Evolutionary conservation across 306 rosid species (phyloP).

Genomic region (Sindora glabra): DNA sequence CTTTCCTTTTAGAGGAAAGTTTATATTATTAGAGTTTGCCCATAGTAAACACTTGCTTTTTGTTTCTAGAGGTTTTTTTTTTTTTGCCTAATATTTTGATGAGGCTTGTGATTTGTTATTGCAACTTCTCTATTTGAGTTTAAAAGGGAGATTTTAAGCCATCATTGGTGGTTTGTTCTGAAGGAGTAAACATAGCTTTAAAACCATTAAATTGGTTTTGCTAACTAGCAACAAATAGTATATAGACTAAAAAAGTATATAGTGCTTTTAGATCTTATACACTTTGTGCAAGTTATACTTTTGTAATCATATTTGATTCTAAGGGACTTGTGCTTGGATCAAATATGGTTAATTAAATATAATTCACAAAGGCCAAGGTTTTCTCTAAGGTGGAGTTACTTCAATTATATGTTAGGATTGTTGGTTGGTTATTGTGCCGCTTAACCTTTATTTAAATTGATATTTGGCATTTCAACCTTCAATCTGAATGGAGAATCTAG

Average conservation of each 20-base stretch:
- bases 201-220: slow-evolving; percentile 72
- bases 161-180: slow-evolving; percentile 1
- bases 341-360: slow-evolving; percentile 45
- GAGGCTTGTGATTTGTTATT: slow-evolving; percentile 11
- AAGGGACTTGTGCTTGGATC: slow-evolving; percentile 43
- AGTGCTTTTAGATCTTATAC: slow-evolving; percentile 76
- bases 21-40: too few relatives aligned
- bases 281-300: slow-evolving; percentile 68
- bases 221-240: slow-evolving; percentile 43
- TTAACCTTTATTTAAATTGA: slow-evolving; percentile 55
- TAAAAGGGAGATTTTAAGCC: neutral
- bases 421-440: slow-evolving; percentile 52
- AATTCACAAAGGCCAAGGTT: slow-evolving; percentile 46
- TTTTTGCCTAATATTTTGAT: neutral
- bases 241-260: slow-evolving; percentile 48
- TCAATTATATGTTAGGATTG: slow-evolving; percentile 42
- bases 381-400: slow-evolving; percentile 51
- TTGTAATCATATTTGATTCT: slow-evolving; percentile 73
- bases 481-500: slow-evolving; percentile 34
- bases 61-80: neutral
- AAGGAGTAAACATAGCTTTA: slow-evolving; percentile 38
- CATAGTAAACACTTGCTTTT: neutral
- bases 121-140: neutral
- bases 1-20: neutral
- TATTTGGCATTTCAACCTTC: slow-evolving; percentile 43